Percentiles rank a stretch among this genome's conserved stretches.
Conservation (phyloP, 352 stramenopile species). For the Phytopythium mirpurense region DNA sequence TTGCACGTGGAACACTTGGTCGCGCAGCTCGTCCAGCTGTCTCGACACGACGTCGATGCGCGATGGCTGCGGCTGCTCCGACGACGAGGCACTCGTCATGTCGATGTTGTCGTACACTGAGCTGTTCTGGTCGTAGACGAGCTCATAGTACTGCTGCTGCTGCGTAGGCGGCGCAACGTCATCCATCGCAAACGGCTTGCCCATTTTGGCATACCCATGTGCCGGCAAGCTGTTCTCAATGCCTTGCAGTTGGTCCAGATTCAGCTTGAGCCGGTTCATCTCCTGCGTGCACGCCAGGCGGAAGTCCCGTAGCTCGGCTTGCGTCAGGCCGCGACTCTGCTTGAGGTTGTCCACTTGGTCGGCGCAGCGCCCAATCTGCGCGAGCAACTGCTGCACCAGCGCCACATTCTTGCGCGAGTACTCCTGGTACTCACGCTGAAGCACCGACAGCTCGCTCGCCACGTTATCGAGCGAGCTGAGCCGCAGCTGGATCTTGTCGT, state of each 20-base stretch:
- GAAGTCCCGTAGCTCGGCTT: conserved; percentile 36
- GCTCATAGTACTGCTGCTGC: conserved; percentile 18
- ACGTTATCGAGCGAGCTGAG: conserved; percentile 31
- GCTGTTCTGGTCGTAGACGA: conserved; percentile 19
- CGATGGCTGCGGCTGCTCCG: conserved; percentile 14
- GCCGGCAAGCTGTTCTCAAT: conserved; percentile 2
- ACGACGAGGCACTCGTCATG: conserved; percentile 3
- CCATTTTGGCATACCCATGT: conserved; percentile 7
- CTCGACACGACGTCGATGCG: conserved; percentile 39
- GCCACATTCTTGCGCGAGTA: conserved; percentile 36
- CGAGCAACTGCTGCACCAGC: conserved; percentile 44
- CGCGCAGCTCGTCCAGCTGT: conserved; percentile 38
- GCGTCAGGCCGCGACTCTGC: conserved; percentile 22
- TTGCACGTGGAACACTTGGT: conserved; percentile 52
- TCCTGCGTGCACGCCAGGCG: conserved; percentile 35
- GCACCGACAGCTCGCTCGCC: conserved; percentile 27
- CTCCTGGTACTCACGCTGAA: conserved; percentile 46
- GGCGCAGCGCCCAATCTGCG: conserved; percentile 49
- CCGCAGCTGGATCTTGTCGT: conserved; percentile 27
- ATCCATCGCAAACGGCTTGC: conserved; percentile 5
- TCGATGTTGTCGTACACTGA: neutral
- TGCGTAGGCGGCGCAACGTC: conserved; percentile 7
- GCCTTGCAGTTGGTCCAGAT: conserved; percentile 29
- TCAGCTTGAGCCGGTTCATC: conserved; percentile 36
- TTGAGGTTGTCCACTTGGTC: conserved; percentile 40